Evolutionary conservation across 2,329 filamentous ascomycete species (phyloP).

Genomic region (Neonectria hederae): DNA sequence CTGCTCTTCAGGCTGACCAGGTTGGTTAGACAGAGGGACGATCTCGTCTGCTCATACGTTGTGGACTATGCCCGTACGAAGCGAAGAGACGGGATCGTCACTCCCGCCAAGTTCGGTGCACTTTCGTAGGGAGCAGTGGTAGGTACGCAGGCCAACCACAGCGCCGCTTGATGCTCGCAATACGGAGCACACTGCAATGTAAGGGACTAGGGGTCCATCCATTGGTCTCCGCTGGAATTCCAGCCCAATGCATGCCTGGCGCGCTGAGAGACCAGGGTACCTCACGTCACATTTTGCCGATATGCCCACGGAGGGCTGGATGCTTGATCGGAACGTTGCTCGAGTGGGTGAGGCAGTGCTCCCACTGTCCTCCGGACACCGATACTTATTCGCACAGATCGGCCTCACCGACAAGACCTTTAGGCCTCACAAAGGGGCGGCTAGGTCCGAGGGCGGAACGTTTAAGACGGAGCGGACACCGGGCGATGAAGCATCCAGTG

Average conservation of each 20-base stretch:
- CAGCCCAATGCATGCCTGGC: slow-evolving; percentile 4
- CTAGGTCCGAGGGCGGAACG: not conserved
- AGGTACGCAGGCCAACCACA: slow-evolving; percentile 5
- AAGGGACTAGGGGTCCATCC: not conserved
- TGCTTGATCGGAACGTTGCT: not conserved
- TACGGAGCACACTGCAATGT: not conserved
- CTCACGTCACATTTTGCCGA: not conserved
- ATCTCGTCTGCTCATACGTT: slow-evolving; percentile 3
- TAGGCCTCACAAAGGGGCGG: not conserved
- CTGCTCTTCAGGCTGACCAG: not conserved
- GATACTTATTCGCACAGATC: too few relatives aligned
- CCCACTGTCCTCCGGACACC: not conserved
- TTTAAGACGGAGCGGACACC: slow-evolving; percentile 14
- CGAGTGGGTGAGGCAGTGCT: not conserved
- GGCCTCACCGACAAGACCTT: not conserved
- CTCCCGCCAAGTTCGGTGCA: slow-evolving; percentile 10
- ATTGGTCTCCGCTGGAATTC: slow-evolving; percentile 12
- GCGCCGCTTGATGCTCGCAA: not conserved
- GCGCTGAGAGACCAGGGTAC: not conserved
- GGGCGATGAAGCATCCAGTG: slow-evolving; percentile 6
- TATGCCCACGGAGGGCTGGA: not conserved
- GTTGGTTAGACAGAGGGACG: slow-evolving; percentile 8
- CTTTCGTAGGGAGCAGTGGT: not conserved
- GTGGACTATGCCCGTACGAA: slow-evolving; percentile 5
- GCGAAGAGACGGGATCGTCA: slow-evolving; percentile 16